Base-by-base conservation (phyloP, 1,139 yeast species). In the Magnusiomyces suaveolens region DNA sequence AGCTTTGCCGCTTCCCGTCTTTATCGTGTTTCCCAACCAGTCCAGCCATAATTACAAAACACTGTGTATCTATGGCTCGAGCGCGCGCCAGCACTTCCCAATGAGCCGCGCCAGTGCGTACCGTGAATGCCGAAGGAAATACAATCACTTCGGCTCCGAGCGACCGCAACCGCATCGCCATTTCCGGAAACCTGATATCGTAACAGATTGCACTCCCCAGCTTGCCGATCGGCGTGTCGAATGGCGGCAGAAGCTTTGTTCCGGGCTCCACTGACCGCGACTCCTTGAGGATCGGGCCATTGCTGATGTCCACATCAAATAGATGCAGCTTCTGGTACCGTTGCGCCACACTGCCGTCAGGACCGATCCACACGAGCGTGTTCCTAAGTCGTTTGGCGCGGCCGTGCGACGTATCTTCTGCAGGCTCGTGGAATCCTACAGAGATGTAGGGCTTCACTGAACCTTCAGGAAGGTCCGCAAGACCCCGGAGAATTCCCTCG, bases 91-190 rank as follows among this genome's bases (percentile, higher is more conserved):
- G 72, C 1, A 78, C 69, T 57, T 83, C 82, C 96, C 97, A 92
- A 64, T 92, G 97, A 0, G 92, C 92, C 56, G 80, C 81, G 0
- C 98, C 97, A 0, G 97, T 92, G 62, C 83, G 81, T 64, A 86
- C 80, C 0, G 97, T 90, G 72, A 94, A 92, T 0, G 97, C 97
- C 43, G 95, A 84, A 0, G 98, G 97, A 63, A 74, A 92, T 1
- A 90, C 78, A 32, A 92, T 64, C 33, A 92, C 71, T 56, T 88
- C 78, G 0, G 97, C 96, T 0, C 97, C 97, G 47, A 73, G 64
- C 24, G 79, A 66, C 46, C 96, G 74, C 47, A 87, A 72, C 48
- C 81, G 68, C 39, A 85, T 65, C 1, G 92, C 82, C 52, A 85
- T 71, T 66, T 90, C 97, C 0, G 96, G 96, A 67, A 90, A 90